Base-by-base conservation (phyloP, 2,329 filamentous ascomycete species). In the Fusarium abutilonis region DNA sequence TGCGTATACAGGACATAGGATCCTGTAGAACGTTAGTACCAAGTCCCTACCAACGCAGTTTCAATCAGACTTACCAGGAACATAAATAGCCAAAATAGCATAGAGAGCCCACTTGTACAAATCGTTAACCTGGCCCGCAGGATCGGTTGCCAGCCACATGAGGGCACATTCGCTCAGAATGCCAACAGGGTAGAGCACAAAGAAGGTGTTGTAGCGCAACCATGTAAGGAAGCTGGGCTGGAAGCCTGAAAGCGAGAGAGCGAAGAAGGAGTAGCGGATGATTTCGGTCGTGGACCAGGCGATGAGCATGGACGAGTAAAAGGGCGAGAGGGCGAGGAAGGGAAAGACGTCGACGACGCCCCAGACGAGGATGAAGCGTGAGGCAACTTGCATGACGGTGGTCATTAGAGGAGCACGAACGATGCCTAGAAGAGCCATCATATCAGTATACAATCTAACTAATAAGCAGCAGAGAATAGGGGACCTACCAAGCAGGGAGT, bases 251-350 rank as follows among this genome's bases (percentile, higher is more conserved):
- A 95, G 84, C 68, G 86, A 87, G 70, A 93, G 83, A 32, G 91
- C 90, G 75, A 98, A 98, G 83, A 91, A 99, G 43, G 86, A 85
- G 83, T 99, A 99, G 51, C 95, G 89, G 70, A 97, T 89, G 49
- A 97, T 90, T 79, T 99, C 95, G 59, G 95, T 97, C 56, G 92
- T 76, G 64, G 87, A 89, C 94, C 95, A 98, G 29, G 95, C 93
- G 52, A 89, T 72, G 56, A 98, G 83, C 91, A 96, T 92, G 70
- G 83, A 85, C 66, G 86, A 82, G 81, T 93, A 96, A 52, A 83
- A 85, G 17, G 83, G 78, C 61, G 82, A 85, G 47, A 78, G 71
- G 57, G 87, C 86, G 49, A 89, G 83, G 52, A 81, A 77, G 9
- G 90, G 91, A 79, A 94, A 97, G 36, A 83, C 82, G 73, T 87